A percentile compares a stretch with the other conserved stretches of the same genome.
These are phyloP conservation scores for Penicillium sp. DNA, from an alignment of 2,329 filamentous ascomycete genomes.

Conservation along the genomic window DNA sequence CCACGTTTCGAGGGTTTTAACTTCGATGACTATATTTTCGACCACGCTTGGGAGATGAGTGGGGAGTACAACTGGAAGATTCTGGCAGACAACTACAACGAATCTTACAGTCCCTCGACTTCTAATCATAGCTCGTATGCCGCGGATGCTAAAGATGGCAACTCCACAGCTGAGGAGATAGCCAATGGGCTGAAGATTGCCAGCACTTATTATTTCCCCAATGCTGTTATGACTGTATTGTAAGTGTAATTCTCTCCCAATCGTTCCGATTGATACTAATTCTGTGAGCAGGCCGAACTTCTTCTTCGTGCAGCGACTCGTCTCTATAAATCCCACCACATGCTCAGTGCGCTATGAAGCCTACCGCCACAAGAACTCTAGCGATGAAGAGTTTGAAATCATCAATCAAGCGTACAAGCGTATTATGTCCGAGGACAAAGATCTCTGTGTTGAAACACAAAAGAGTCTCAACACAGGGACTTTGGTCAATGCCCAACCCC, in stretches of 20 bases:
- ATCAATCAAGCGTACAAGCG: constrained; percentile 61
- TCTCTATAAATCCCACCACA: constrained; percentile 53
- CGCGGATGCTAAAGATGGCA: constrained; percentile 44
- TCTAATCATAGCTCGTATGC: constrained; percentile 53
- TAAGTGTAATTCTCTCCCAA: constrained; percentile 13
- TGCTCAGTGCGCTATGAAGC: constrained; percentile 62
- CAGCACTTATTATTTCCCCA: constrained; percentile 39
- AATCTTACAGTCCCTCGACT: constrained; percentile 48
- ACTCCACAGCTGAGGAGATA: constrained; percentile 50
- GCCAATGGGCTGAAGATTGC: constrained; percentile 42
- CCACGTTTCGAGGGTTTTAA: constrained; percentile 13
- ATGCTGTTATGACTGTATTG: constrained; percentile 33
- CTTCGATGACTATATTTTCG: constrained; percentile 20
- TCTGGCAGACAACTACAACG: constrained; percentile 38
- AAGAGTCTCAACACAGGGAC: constrained; percentile 59
- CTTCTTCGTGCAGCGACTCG: constrained; percentile 63
- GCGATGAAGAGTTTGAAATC: constrained; percentile 56
- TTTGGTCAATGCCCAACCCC: constrained; percentile 61
- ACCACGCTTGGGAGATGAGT: constrained; percentile 18
- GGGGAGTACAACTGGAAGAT: constrained; percentile 25
- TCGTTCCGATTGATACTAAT: not conserved
- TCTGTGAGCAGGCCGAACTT: constrained; percentile 47
- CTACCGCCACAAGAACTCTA: constrained; percentile 59
- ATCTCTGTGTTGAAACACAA: constrained; percentile 58
- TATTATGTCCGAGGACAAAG: constrained; percentile 63